These are phyloP conservation scores for Cercophora samala DNA, from an alignment of 495 filamentous ascomycete species.

Conservation along the genomic window DNA sequence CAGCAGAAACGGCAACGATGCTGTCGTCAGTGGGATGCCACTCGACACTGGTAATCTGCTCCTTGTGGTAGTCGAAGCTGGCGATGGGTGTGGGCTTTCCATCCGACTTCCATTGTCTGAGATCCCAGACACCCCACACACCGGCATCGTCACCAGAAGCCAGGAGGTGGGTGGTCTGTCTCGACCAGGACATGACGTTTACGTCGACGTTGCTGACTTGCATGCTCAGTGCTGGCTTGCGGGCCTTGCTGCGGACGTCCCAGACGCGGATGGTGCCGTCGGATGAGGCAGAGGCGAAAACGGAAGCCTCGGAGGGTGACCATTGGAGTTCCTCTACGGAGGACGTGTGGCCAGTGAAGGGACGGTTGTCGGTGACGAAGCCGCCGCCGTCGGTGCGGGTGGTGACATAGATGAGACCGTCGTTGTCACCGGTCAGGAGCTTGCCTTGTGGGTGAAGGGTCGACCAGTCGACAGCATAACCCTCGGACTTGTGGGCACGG, in stretches of 20 bases:
- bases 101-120: conserved; percentile 85
- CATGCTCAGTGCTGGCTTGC: conserved; percentile 79
- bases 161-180: conserved; percentile 78
- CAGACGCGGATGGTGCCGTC: conserved; percentile 94
- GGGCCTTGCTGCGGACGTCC: conserved; percentile 86
- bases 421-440: conserved; percentile 86
- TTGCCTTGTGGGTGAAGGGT: conserved; percentile 69
- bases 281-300: conserved; percentile 88
- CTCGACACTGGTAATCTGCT: conserved; percentile 92
- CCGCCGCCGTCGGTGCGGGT: conserved; percentile 80
- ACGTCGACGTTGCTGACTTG: conserved; percentile 80
- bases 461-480: conserved; percentile 95
- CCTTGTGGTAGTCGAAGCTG: conserved; percentile 87
- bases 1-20: conserved; percentile 86
- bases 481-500: conserved; percentile 86
- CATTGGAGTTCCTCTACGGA: conserved; percentile 95
- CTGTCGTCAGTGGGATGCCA: conserved; percentile 97
- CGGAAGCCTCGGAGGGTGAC: conserved; percentile 85
- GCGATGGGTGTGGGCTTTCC: conserved; percentile 70
- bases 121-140: conserved; percentile 92
- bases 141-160: conserved; percentile 94
- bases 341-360: conserved; percentile 76
- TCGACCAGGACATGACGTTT: conserved; percentile 94
- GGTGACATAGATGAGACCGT: conserved; percentile 83
- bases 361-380: conserved; percentile 76